phyloP scores from a whole-genome alignment of 129 eudicot species.

The Silybum marianum region DNA sequence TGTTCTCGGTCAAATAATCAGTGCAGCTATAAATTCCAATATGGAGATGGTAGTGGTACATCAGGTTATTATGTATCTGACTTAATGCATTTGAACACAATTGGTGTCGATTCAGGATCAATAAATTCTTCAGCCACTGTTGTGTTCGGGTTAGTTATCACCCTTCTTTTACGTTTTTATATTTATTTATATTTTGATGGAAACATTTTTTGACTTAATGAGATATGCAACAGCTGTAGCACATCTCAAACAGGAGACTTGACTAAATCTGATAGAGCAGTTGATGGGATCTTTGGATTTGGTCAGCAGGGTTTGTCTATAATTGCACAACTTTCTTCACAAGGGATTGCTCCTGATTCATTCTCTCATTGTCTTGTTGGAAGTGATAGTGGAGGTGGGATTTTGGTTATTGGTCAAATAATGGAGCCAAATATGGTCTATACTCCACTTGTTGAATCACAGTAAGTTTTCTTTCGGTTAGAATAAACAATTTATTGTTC shows the following conservation, averaged over 20 bases:
- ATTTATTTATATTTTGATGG: background rate
- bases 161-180: background rate
- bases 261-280: constrained; percentile 84
- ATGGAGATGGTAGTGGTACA: constrained; percentile 96
- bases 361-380: constrained; percentile 97
- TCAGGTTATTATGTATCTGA: constrained; percentile 86
- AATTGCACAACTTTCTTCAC: constrained; percentile 86
- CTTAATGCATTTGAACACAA: constrained; percentile 61
- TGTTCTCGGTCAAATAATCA: constrained; percentile 58
- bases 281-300: constrained; percentile 95
- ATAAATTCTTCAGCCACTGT: constrained; percentile 78
- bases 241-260: constrained; percentile 82
- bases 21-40: constrained; percentile 84
- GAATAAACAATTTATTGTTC: background rate
- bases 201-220: constrained; percentile 9
- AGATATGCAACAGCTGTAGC: constrained; percentile 76
- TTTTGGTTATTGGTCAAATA: constrained; percentile 87
- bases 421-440: constrained; percentile 88
- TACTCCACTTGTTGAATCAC: constrained; percentile 86
- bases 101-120: constrained; percentile 51
- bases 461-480: constrained; percentile 60
- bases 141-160: constrained; percentile 77
- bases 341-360: constrained; percentile 68
- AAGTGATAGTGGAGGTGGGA: constrained; percentile 77
- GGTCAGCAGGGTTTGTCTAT: constrained; percentile 94